Percentiles rank a stretch among this genome's conserved stretches.
phyloP scores from a whole-genome alignment of 2,329 filamentous ascomycete species.

The Nigrospora osmanthi region DNA sequence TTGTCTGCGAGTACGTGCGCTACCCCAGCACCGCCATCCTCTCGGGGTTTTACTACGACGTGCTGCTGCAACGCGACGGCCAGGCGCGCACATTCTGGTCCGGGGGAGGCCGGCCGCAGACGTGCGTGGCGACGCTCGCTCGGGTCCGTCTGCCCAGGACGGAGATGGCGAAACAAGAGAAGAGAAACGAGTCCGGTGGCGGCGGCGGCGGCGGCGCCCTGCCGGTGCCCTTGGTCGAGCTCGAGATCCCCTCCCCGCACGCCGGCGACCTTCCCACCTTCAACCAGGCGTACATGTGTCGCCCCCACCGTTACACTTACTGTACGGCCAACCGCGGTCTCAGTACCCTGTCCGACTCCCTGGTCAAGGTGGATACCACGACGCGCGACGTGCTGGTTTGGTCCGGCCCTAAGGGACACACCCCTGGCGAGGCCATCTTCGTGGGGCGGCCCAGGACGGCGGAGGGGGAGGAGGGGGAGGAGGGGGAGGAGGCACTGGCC shows the following conservation, averaged over 20 bases:
- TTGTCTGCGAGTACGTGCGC: neutral
- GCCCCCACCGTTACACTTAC: slow-evolving; percentile 45
- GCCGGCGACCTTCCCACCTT: neutral
- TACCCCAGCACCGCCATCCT: neutral
- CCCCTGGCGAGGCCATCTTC: neutral
- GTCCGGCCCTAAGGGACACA: neutral
- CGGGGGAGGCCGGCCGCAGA: neutral
- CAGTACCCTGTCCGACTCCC: neutral
- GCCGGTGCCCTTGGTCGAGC: slow-evolving; percentile 28
- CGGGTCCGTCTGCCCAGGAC: neutral
- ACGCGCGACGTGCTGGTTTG: neutral
- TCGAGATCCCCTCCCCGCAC: slow-evolving; percentile 42
- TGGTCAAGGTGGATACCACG: neutral
- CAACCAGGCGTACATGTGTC: slow-evolving; percentile 8
- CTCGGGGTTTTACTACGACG: neutral
- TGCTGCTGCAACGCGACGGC: neutral
- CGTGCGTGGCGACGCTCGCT: neutral
- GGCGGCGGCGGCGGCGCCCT: too few species aligned
- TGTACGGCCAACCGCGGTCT: neutral
- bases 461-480: neutral
- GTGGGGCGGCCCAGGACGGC: neutral
- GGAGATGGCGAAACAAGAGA: neutral
- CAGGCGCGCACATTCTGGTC: neutral
- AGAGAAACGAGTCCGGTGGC: too few species aligned
- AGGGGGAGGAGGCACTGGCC: neutral